Base-by-base conservation (phyloP, 1,284 basidiomycete species). In the Sanguinoderma infundibulare region DNA sequence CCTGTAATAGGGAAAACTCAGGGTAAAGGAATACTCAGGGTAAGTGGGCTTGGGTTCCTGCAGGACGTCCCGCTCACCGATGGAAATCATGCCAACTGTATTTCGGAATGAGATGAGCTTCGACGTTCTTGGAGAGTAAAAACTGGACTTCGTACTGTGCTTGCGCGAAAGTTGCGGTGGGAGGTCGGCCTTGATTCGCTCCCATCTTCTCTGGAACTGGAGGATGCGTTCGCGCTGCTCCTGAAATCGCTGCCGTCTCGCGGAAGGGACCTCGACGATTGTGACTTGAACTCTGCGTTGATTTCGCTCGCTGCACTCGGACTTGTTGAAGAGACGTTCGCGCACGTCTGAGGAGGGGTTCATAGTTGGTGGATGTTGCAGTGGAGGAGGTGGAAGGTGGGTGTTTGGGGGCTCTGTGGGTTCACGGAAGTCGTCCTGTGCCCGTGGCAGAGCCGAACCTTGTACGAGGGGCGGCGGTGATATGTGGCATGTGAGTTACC, bases 81-180 rank as follows among this genome's bases (percentile, higher is more conserved):
- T 72, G 1, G 73, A 74, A 15, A 74, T 74, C 73, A 74, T 74
- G 17, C 73, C 71, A 54, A 74, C 73, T 73, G 49, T 24, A 22
- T 17, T 12, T 42, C 32, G 49, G 30, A 55, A 39, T 3, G 20
- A 34, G 39, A 17, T 24, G 3, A 51, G 49, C 12, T 0, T 35
- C 20, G 12, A 15, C 5, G 20, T 22, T 36, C 30, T 7, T 12
- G 3, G 3, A n/a, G 15, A 39, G 10, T 34, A 9, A 14, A 22
- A 20, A 6, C 38, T 15, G 4, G n/a, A 12, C 12, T n/a, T 58
- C 70, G 46, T 44, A 74, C 73, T 73, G 46, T 74, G 73, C 55
- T 66, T 64, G 0, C 70, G 68, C 5, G 72, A 67, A 1, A 74
- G 67, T 57, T 74, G 73, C 1, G 73, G 73, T 4, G 73, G 73